Percentiles rank a stretch among this genome's conserved stretches.
phyloP scores from a whole-genome alignment of 2,329 filamentous ascomycete species.

The Massarina eburnea region DNA sequence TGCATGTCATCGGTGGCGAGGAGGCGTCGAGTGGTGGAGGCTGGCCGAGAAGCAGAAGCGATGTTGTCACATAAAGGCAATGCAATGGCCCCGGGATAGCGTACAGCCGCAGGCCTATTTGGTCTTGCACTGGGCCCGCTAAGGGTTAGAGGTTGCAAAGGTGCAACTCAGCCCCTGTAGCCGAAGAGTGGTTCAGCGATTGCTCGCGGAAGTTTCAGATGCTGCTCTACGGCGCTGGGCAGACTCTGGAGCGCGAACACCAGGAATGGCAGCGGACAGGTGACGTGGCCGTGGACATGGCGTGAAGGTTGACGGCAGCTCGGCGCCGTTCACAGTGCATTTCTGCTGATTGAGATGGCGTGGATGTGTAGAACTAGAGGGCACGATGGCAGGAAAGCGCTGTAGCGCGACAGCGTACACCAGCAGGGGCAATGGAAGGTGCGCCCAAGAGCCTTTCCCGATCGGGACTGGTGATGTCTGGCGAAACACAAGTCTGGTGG shows the following conservation, averaged over 20 bases:
- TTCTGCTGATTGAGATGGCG: not conserved
- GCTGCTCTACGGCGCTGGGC: conserved; percentile 28
- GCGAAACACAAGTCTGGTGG: conserved; percentile 2
- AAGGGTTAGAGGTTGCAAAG: conserved; percentile 40
- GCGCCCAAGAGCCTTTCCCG: not conserved
- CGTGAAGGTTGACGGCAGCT: conserved; percentile 2
- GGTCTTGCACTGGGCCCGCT: conserved; percentile 27
- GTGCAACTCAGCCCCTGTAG: conserved; percentile 38
- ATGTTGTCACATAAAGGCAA: conserved; percentile 7
- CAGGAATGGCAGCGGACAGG: not conserved
- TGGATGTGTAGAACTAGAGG: not conserved
- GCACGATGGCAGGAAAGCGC: not conserved
- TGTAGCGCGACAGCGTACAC: not conserved
- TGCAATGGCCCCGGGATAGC: conserved; percentile 31
- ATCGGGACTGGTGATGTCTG: not conserved
- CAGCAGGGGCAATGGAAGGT: not conserved
- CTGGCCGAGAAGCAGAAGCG: conserved; percentile 7
- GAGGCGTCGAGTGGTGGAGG: conserved; percentile 6
- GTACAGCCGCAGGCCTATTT: conserved; percentile 24
- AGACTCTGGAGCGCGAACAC: conserved; percentile 7
- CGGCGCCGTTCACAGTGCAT: not conserved
- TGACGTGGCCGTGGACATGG: conserved; percentile 2
- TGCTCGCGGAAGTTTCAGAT: conserved; percentile 33
- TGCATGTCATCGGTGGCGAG: conserved; percentile 6
- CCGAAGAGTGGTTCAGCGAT: conserved; percentile 17